Base-by-base conservation (phyloP, 2,329 filamentous ascomycete genomes). In the Gnomoniopsis smithogilvyi region DNA sequence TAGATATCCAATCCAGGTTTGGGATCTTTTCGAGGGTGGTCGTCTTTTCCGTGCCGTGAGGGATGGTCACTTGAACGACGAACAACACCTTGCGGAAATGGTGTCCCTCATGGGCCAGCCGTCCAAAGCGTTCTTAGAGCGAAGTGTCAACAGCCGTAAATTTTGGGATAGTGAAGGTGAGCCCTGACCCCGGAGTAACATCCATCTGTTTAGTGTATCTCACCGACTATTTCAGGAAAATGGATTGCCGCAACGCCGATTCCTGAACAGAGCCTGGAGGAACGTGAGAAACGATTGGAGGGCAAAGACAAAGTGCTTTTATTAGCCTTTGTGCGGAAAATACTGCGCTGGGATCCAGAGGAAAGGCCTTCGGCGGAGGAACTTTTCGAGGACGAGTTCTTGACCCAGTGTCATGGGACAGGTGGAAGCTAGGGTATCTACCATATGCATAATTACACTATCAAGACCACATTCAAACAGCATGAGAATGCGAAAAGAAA, bases 71-170 rank as follows among this genome's bases (percentile, higher is more conserved):
- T 47, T 70, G 50, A 36, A 67, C 54, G 60, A 68, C 54, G 65
- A 67, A 19, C 65, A 68, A 34, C 69, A 73, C 33, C 65, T 74
- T 50, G 70, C 68, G 1, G 66, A 69, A 50, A 73, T 76, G 68
- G 68, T 76, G 4, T 70, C 74, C 2, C 57, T 76, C 8, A 65
- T 78, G 58, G 73, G 73, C 0, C 69, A 66, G 1, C 75, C 74
- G 2, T 71, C 71, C 2, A 64, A 60, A 50, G 64, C 67, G 2
- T 72, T 76, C 45, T 51, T 76, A 45, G 48, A 67, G 51, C 64
- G 70, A 2, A 74, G 71, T 46, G 64, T 66, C 3, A 61, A 55
- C 1, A 64, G 59, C 52, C 53, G 54, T 14, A 49, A 58, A 15
- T 68, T 63, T 21, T 69, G 66, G 52, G 68, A 67, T 48, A 48